phyloP scores from a whole-genome alignment of 164 flowering plant species.

The Chloranthus sessilifolius region DNA sequence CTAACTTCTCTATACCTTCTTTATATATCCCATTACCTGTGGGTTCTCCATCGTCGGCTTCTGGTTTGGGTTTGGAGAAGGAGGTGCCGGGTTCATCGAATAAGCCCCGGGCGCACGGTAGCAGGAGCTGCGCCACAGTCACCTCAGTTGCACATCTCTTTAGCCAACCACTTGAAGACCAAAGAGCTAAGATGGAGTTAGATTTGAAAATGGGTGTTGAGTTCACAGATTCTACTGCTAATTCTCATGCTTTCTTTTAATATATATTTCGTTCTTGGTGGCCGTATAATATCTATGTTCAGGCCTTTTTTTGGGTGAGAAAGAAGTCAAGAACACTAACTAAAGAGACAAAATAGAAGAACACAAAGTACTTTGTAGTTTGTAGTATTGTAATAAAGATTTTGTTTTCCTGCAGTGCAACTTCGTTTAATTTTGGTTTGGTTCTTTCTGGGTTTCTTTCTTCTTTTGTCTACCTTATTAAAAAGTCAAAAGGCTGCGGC shows the following conservation, averaged over 20 bases:
- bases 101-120: conserved; percentile 8
- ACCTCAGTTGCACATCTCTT: conserved; percentile 56
- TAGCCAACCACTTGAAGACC: conserved; percentile 6
- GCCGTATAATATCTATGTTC: too few species aligned
- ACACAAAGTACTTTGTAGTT: too few species aligned
- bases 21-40: conserved; percentile 22
- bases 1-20: conserved; percentile 59
- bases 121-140: conserved; percentile 42
- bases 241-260: too few species aligned
- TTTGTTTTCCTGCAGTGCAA: too few species aligned
- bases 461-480: too few species aligned
- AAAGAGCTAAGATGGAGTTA: conserved; percentile 28
- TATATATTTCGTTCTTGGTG: background rate
- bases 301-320: too few species aligned
- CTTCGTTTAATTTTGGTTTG: too few species aligned
- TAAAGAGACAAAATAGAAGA: too few species aligned
- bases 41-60: conserved; percentile 3
- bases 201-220: conserved; percentile 37
- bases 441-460: too few species aligned
- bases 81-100: background rate
- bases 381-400: too few species aligned
- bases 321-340: too few species aligned
- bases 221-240: background rate
- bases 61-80: conserved; percentile 8
- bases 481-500: too few species aligned